Conservation (phyloP, 2,329 filamentous ascomycete species). For the Pseudocercospora ulei region DNA sequence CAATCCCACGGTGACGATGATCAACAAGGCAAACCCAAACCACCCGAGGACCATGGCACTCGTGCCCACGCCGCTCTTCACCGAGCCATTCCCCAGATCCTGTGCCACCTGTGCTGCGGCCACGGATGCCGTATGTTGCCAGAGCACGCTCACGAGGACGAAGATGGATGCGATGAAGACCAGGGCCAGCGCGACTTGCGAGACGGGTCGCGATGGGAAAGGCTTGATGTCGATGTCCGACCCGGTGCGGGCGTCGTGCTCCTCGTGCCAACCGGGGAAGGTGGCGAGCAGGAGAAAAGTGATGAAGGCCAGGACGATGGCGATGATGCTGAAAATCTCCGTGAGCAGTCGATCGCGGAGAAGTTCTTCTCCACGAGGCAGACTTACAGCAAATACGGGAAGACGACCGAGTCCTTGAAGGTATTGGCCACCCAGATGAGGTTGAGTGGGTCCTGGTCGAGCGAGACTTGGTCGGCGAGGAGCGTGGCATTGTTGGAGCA, state of each 20-base stretch:
- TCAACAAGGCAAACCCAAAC: slow-evolving; percentile 89
- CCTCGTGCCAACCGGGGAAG: slow-evolving; percentile 95
- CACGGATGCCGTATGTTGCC: slow-evolving; percentile 94
- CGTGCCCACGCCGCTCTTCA: slow-evolving; percentile 79
- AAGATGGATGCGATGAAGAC: slow-evolving; percentile 66
- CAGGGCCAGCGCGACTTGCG: slow-evolving; percentile 82
- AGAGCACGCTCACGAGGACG: slow-evolving; percentile 58
- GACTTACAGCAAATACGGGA: slow-evolving; percentile 83
- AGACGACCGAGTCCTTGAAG: slow-evolving; percentile 97
- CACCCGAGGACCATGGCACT: slow-evolving; percentile 94
- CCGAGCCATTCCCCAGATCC: slow-evolving; percentile 81
- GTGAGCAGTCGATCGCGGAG: slow-evolving; percentile 11
- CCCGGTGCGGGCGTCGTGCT: slow-evolving; percentile 62
- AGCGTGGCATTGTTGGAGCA: slow-evolving; percentile 96
- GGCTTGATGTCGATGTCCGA: slow-evolving; percentile 86
- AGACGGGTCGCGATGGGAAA: slow-evolving; percentile 84
- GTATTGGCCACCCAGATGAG: slow-evolving; percentile 93
- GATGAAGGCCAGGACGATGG: slow-evolving; percentile 92
- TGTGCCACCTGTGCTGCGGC: slow-evolving; percentile 88
- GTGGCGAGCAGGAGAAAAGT: slow-evolving; percentile 91
- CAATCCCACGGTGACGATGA: slow-evolving; percentile 89
- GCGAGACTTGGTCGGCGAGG: slow-evolving; percentile 74
- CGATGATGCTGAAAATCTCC: slow-evolving; percentile 64
- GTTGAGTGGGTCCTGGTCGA: slow-evolving; percentile 92
- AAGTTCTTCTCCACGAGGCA: too few species aligned